Evolutionary conservation across 768 basidiomycete species (phyloP).

Genomic region (Phaeotremella fagi): DNA sequence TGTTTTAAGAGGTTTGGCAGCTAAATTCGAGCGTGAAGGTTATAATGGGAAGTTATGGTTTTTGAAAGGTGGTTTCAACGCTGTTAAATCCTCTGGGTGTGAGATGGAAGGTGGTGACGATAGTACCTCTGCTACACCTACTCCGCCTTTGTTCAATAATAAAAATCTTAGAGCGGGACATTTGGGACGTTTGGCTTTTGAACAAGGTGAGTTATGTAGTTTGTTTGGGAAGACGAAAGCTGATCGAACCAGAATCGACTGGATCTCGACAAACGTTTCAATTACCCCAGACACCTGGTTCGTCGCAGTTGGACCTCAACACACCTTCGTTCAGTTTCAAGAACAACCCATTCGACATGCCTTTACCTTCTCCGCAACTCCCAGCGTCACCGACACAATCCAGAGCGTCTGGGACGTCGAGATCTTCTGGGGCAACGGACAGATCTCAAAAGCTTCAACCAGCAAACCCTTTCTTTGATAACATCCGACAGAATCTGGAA

Average conservation of each 20-base stretch:
- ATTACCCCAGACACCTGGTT: background rate
- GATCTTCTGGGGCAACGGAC: conserved; percentile 23
- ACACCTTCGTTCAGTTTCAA: conserved; percentile 6
- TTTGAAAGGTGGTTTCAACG: conserved; percentile 64
- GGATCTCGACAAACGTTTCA: background rate
- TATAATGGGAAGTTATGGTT: conserved; percentile 65
- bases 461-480: conserved; percentile 91
- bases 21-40: conserved; percentile 51
- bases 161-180: conserved; percentile 19
- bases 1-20: conserved; percentile 45
- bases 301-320: conserved; percentile 6
- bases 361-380: background rate
- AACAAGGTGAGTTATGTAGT: conserved; percentile 36
- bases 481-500: conserved; percentile 65
- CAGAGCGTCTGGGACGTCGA: conserved; percentile 25
- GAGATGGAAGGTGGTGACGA: conserved; percentile 48
- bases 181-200: conserved; percentile 49
- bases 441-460: conserved; percentile 51
- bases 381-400: background rate
- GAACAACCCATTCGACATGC: conserved; percentile 9
- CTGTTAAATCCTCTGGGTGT: conserved; percentile 55
- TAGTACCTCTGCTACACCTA: conserved; percentile 51
- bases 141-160: too few relatives aligned
- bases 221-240: background rate
- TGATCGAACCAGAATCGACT: conserved; percentile 29